Percentiles rank a stretch among this genome's conserved stretches.
Conservation (phyloP, 176 grass and related monocot species). For the Guadua angustifolia region DNA sequence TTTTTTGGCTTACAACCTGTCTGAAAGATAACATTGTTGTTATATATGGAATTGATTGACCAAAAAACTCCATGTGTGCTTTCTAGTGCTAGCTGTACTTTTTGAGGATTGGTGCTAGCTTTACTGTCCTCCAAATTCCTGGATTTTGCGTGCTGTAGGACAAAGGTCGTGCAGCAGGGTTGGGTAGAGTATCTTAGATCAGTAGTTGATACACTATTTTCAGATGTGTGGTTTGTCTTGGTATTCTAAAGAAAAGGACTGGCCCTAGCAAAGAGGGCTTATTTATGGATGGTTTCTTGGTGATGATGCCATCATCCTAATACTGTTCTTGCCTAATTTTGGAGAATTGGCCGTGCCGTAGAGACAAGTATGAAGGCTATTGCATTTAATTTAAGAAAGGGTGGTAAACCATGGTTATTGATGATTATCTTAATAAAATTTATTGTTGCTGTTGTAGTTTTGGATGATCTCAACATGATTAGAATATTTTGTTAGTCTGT, state of each 20-base stretch:
- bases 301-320: background rate
- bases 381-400: background rate
- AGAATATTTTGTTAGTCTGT: background rate
- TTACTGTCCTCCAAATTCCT: background rate
- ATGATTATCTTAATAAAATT: background rate
- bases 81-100: background rate
- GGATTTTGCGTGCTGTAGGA: background rate
- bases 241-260: constrained; percentile 5
- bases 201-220: background rate
- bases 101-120: background rate
- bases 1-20: background rate
- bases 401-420: background rate
- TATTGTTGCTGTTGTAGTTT: background rate
- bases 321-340: background rate
- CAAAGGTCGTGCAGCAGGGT: background rate
- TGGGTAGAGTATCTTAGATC: background rate
- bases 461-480: background rate
- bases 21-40: background rate
- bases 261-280: background rate
- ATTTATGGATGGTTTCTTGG: constrained; percentile 15
- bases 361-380: background rate
- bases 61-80: background rate
- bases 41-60: constrained; percentile 1
- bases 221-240: background rate
- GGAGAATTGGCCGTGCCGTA: background rate